These are phyloP conservation scores for Stygiomarasmius scandens DNA, from an alignment of 1,284 basidiomycete species.

Conservation along the genomic window DNA sequence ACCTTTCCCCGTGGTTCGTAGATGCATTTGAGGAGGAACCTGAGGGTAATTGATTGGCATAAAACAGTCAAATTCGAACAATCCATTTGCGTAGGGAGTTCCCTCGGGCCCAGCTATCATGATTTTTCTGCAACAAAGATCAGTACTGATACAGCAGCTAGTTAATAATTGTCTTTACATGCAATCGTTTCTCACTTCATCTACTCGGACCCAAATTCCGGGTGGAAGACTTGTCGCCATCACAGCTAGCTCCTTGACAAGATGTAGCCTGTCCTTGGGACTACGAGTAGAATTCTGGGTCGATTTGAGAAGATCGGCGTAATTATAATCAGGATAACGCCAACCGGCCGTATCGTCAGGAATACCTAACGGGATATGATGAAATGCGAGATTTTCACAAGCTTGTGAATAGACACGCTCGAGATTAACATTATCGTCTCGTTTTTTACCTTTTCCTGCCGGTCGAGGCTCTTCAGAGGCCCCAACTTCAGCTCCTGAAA, in stretches of 20 bases:
- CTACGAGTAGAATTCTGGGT: slow-evolving; percentile 44
- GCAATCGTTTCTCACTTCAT: slow-evolving; percentile 58
- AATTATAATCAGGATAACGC: slow-evolving; percentile 40
- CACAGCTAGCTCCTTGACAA: slow-evolving; percentile 56
- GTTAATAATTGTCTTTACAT: slow-evolving; percentile 36
- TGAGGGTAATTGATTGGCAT: slow-evolving; percentile 53
- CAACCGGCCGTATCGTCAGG: slow-evolving; percentile 22
- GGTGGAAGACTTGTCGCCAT: slow-evolving; percentile 55
- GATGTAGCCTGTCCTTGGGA: slow-evolving; percentile 52
- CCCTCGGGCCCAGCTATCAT: slow-evolving; percentile 59
- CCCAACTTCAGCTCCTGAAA: slow-evolving; percentile 18
- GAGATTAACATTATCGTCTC: slow-evolving; percentile 31
- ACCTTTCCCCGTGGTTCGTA: slow-evolving; percentile 55
- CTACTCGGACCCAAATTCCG: slow-evolving; percentile 57
- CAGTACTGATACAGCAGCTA: slow-evolving; percentile 1
- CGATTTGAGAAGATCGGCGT: slow-evolving; percentile 31
- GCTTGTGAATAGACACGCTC: slow-evolving; percentile 44
- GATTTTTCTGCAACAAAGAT: slow-evolving; percentile 40
- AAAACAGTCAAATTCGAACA: slow-evolving; percentile 63
- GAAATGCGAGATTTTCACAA: slow-evolving; percentile 52
- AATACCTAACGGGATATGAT: slow-evolving; percentile 35
- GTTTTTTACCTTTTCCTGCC: slow-evolving; percentile 35
- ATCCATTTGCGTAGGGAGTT: slow-evolving; percentile 54
- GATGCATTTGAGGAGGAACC: slow-evolving; percentile 46
- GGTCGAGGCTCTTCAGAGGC: background rate